phyloP scores from a whole-genome alignment of 2,329 filamentous ascomycete genomes.

The Akanthomyces uredinophilus region DNA sequence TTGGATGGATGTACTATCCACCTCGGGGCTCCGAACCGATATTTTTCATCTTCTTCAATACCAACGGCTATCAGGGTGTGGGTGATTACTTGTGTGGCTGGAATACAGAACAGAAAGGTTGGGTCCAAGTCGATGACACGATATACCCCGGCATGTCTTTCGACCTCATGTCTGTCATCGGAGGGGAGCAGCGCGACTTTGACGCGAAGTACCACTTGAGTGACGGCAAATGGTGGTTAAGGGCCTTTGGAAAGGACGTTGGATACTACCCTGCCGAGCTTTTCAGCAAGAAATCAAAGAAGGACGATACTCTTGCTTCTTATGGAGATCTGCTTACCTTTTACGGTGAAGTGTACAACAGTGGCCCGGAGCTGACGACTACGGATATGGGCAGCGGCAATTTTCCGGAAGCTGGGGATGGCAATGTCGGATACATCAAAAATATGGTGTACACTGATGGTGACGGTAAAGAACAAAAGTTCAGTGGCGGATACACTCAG shows the following conservation, averaged over 20 bases:
- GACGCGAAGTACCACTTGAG: conserved; percentile 16
- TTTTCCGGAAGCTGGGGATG: conserved; percentile 19
- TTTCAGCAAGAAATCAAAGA: conserved; percentile 14
- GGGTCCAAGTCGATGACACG: conserved; percentile 19
- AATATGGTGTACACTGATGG: conserved; percentile 18
- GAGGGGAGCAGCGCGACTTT: conserved; percentile 17
- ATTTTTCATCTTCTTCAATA: conserved; percentile 21
- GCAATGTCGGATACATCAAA: conserved; percentile 18
- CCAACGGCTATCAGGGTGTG: conserved; percentile 16
- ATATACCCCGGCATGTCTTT: conserved; percentile 20
- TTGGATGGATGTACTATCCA: conserved; percentile 21
- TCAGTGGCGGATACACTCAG: conserved; percentile 11
- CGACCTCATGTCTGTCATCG: conserved; percentile 15
- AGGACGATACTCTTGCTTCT: conserved; percentile 14
- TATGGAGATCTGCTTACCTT: conserved; percentile 17
- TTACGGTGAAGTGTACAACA: conserved; percentile 22
- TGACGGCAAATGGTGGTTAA: conserved; percentile 21
- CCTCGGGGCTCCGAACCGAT: conserved; percentile 14
- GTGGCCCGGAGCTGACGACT: conserved; percentile 16
- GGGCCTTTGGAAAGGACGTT: conserved; percentile 15
- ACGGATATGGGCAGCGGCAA: conserved; percentile 23
- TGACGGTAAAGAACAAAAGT: neutral
- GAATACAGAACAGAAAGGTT: conserved; percentile 19
- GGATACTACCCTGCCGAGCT: conserved; percentile 21
- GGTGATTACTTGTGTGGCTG: conserved; percentile 19